Base-by-base conservation (phyloP, 495 filamentous ascomycete genomes). In the Parathielavia appendiculata region DNA sequence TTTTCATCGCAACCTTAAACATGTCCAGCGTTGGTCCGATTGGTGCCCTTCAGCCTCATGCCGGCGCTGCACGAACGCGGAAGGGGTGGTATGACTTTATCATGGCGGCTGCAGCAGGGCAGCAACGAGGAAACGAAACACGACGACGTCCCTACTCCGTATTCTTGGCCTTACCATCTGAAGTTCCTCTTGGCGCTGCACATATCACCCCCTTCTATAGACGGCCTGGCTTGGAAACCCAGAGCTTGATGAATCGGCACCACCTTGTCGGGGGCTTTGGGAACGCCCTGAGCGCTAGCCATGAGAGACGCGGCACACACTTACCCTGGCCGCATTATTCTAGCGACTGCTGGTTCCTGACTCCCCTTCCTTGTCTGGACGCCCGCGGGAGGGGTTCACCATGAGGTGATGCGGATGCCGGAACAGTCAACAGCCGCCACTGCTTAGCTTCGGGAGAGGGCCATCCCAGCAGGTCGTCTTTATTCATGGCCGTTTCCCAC, bases 1-100 rank as follows among this genome's bases (percentile, higher is more conserved):
- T 49, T 64, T 71, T 64, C 68, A 67, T 71, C 69, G 66, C 63
- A 75, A 75, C 69, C 65, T 70, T 70, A 69, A 71, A 52, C 65
- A 56, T 26, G 22, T 32, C 45, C 34, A n/a, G n/a, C 34, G 8
- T n/a, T 22, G 7, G 14, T 55, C 40, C 63, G 58, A 69, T 71
- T 72, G 64, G 70, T 57, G 40, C 5, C 14, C 46, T 60, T 56
- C 54, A 62, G 65, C 69, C 66, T 63, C 59, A 64, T 17, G 26
- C 11, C 54, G 45, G 49, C 5, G 52, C 54, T 54, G 51, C 19
- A 40, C 40, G 53, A 41, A 47, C 23, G 41, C 50, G 19, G 19
- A 20, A 14, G 38, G 46, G 32, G 36, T 55, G 19, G 36, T 50
- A 41, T 16, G 17, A 34, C 32, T 41, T 16, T 3, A 38, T 52